Conservation (phyloP, 2,329 filamentous ascomycete genomes). For the Nothomitra cinnamomea region DNA sequence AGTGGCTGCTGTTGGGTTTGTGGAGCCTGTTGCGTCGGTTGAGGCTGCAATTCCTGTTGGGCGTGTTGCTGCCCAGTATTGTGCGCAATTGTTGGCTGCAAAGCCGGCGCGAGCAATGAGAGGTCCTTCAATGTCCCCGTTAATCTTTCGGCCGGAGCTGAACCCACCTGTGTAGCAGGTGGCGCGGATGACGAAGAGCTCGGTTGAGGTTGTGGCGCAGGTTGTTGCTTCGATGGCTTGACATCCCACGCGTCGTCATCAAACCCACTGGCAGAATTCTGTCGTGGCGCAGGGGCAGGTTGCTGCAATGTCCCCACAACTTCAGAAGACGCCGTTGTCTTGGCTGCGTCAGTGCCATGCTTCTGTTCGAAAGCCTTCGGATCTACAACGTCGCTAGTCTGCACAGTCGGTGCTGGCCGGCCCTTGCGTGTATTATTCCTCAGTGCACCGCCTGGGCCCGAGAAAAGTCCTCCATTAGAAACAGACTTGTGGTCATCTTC, state of each 20-base stretch:
- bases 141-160: conserved; percentile 30
- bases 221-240: conserved; percentile 52
- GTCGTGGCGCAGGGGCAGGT: conserved; percentile 29
- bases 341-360: conserved; percentile 28
- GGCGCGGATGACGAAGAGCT: conserved; percentile 21
- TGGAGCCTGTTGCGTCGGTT: conserved; percentile 14
- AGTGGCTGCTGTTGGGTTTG: conserved; percentile 17
- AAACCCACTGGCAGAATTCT: conserved; percentile 46
- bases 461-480: conserved; percentile 60
- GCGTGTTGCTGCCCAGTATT: conserved; percentile 16
- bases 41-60: conserved; percentile 14
- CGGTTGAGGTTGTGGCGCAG: conserved; percentile 21
- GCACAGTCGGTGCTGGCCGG: conserved; percentile 69
- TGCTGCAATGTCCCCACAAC: conserved; percentile 32
- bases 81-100: conserved; percentile 34
- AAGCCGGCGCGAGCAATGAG: conserved; percentile 41
- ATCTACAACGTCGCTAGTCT: conserved; percentile 74
- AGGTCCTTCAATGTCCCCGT: conserved; percentile 56
- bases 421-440: conserved; percentile 92
- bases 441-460: conserved; percentile 75
- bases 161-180: conserved; percentile 21
- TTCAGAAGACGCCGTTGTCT: conserved; percentile 22
- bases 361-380: conserved; percentile 65
- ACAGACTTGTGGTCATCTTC: conserved; percentile 29
- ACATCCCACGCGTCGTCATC: conserved; percentile 97